These are phyloP conservation scores for Penicillium subrubescens DNA, from an alignment of 495 filamentous ascomycete species.

Conservation along the genomic window DNA sequence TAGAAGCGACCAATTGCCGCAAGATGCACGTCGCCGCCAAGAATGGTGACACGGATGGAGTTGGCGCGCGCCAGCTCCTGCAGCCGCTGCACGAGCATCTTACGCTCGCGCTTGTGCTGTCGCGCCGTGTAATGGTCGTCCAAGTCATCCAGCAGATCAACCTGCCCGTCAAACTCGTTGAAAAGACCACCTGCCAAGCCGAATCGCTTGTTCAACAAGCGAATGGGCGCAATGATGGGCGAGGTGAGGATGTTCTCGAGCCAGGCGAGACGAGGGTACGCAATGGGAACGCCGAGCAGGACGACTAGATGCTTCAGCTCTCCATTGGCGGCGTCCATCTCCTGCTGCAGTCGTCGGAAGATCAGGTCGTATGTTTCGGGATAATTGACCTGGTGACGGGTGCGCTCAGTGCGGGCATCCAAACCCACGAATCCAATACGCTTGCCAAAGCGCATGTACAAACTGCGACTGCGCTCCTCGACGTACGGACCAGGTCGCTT, in stretches of 20 bases:
- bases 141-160: slow-evolving; percentile 89
- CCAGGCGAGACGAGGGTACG: slow-evolving; percentile 93
- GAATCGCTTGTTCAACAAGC: slow-evolving; percentile 88
- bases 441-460: slow-evolving; percentile 83
- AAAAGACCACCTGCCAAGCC: slow-evolving; percentile 83
- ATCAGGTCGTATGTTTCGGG: slow-evolving; percentile 85
- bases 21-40: slow-evolving; percentile 79
- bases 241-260: slow-evolving; percentile 86
- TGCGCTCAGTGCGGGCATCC: slow-evolving; percentile 90
- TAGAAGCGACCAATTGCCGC: slow-evolving; percentile 78
- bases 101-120: slow-evolving; percentile 88
- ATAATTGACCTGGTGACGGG: slow-evolving; percentile 88
- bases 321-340: slow-evolving; percentile 62
- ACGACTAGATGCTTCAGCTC: slow-evolving; percentile 81
- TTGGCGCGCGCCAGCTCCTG: slow-evolving; percentile 71
- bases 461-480: slow-evolving; percentile 72
- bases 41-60: slow-evolving; percentile 79
- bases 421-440: slow-evolving; percentile 84
- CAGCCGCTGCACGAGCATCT: slow-evolving; percentile 68
- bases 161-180: slow-evolving; percentile 88
- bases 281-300: slow-evolving; percentile 88
- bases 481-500: slow-evolving; percentile 76
- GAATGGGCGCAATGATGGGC: slow-evolving; percentile 81
- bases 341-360: slow-evolving; percentile 66
- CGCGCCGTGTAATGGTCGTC: slow-evolving; percentile 95